Base-by-base conservation (phyloP, 1,139 yeast species). In the Blastobotrys buckinghamii region DNA sequence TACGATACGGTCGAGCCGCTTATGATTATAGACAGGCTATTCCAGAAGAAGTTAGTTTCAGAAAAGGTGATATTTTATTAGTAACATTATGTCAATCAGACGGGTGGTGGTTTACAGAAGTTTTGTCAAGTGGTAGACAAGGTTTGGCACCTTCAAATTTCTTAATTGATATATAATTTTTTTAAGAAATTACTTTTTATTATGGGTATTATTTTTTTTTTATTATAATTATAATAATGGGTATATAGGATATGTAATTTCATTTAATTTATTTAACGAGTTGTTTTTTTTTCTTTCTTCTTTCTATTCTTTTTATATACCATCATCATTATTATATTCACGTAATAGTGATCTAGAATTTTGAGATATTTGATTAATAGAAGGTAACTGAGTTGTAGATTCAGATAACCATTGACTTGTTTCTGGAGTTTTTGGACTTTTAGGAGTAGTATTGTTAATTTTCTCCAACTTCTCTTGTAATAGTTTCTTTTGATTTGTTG, bases 61-160 rank as follows among this genome's bases (percentile, higher is more conserved):
- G 77, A 50, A 84, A 85, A 61, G 84, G 84, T 49, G 94, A 89
- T 72, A 64, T 79, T n/a, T 70, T 88, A 65, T 75, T 81, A 53
- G 78, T 88, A 13, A 67, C 85, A 24, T 80, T 79, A 56, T 82
- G 77, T 72, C 95, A 87, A 64, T 90, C 84, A 48, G 96, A 88
- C 60, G 88, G 89, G 33, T 88, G 96, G 96, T 88, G 84, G 82
- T 82, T 83, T 57, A 84, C 87, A 53, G 95, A 88, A 62, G 78
- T 84, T 46, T 72, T 78, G 8, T 77, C 77, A 10, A 56, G 58
- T 27, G 51, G 51, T 19, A 74, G 75, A 26, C 72, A 80, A 9
- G 96, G 96, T 0, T 73, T 87, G 47, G 92, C 89, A 2, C 96
- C 96, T 12, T 85, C 90, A 50, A 87, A 88, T 59, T 87, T 71